Base-by-base conservation (phyloP, 495 filamentous ascomycete genomes). In the Clohesyomyces aquaticus region DNA sequence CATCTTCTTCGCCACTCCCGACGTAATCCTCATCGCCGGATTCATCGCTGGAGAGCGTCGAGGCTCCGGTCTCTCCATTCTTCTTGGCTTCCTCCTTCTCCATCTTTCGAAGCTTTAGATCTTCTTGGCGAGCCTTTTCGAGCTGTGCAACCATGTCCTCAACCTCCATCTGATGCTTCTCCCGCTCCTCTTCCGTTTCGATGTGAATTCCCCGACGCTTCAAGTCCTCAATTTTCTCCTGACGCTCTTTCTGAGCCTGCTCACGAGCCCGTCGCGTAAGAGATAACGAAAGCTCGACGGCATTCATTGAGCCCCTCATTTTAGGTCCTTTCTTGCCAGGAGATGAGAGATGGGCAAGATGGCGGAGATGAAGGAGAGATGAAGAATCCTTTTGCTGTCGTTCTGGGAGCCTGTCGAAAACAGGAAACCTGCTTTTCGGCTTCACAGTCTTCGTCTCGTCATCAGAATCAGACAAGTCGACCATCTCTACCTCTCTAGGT, bases 141-240 rank as follows among this genome's bases (percentile, higher is more conserved):
- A 98, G 80, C 65, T 86, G 90, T 22, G 91, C 88, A 32, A 98
- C 80, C 38, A 97, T 80, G 66, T 96, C 86, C 63, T 98, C 95
- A 21, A 96, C 83, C 60, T 92, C 85, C 25, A 87, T 85, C 71
- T 87, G 84, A 72, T 93, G 88, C 12, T 85, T 85, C 65, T 89
- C 87, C 59, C 90, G 81, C 67, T 99, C 92, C 73, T 96, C 94
- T 3, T 86, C 83, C 1, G 90, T 96, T 66, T 90, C 88, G n/a
- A 97, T 79, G 43, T 88, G 77, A 16, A 98, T 80, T 28, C 94
- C 94, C 72, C 87, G 89, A 19, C 87, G 85, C 56, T 83, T 81
- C 23, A 98, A 79, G 61, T 88, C 84, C 61, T 90, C 84, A 16
- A 98, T 82, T 59, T 87, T 87, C 66, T 91, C 88, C 46, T 86